These are phyloP conservation scores for Aspergillus felis DNA, from an alignment of 2,329 filamentous ascomycete genomes.

Conservation along the genomic window DNA sequence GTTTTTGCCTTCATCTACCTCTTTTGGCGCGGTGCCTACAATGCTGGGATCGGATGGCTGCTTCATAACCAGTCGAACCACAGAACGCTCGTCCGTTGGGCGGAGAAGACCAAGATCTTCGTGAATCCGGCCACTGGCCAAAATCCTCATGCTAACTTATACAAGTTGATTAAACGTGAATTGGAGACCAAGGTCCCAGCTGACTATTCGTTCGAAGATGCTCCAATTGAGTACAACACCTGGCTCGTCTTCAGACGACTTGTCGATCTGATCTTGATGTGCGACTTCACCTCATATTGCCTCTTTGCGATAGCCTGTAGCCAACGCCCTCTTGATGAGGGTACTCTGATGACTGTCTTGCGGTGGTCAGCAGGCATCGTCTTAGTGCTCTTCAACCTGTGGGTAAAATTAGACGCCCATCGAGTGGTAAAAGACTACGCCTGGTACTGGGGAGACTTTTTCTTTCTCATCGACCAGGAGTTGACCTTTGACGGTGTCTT, in stretches of 20 bases:
- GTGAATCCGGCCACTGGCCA: conserved; percentile 75
- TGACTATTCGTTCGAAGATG: conserved; percentile 90
- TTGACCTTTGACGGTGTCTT: conserved; percentile 98
- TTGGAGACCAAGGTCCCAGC: conserved; percentile 90
- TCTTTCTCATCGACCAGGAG: conserved; percentile 96
- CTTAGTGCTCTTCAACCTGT: conserved; percentile 89
- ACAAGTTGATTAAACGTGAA: conserved; percentile 79
- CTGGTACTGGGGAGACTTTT: conserved; percentile 99
- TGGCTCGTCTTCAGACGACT: conserved; percentile 95
- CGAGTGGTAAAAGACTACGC: conserved; percentile 98
- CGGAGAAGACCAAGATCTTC: conserved; percentile 79
- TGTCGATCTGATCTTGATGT: conserved; percentile 97
- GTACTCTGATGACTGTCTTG: conserved; percentile 60
- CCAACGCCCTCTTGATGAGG: conserved; percentile 69
- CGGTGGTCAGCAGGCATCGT: conserved; percentile 76
- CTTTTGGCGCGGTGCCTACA: conserved; percentile 91
- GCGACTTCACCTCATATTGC: conserved; percentile 95
- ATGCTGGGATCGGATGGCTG: conserved; percentile 86
- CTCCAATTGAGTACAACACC: conserved; percentile 97
- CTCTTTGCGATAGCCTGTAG: conserved; percentile 90
- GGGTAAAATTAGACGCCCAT: conserved; percentile 97
- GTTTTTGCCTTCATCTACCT: conserved; percentile 80
- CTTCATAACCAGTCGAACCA: conserved; percentile 88
- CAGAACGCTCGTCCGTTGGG: conserved; percentile 80
- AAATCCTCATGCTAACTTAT: conserved; percentile 78